Evolutionary conservation across 257 asterid genomes (phyloP).

Genomic region (Capsicum chinense): DNA sequence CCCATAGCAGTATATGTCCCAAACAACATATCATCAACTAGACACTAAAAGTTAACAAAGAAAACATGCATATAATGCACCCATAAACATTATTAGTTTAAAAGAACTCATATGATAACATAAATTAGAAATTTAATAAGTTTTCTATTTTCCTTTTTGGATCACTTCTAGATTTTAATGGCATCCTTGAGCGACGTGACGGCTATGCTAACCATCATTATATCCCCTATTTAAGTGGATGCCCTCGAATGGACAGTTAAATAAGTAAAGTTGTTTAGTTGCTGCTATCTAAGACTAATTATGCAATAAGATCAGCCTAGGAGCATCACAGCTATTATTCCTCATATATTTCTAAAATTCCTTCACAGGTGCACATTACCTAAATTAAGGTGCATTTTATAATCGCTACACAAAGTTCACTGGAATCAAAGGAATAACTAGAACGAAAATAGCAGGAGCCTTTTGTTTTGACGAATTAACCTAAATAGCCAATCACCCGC

Average conservation of each 20-base stretch:
- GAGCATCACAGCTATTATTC: not conserved
- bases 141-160: not conserved
- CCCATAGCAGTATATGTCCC: not conserved
- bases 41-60: not conserved
- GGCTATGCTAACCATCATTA: conserved; percentile 5
- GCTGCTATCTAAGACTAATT: not conserved
- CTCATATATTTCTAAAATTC: not conserved
- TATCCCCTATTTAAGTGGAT: not conserved
- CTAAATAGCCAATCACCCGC: no score
- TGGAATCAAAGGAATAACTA: not conserved
- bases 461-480: no score
- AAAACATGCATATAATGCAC: not conserved
- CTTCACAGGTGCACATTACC: not conserved
- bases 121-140: conserved; percentile 6
- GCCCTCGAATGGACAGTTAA: not conserved
- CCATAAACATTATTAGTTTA: not conserved
- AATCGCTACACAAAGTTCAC: conserved; percentile 3
- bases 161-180: not conserved
- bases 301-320: not conserved
- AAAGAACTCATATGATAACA: not conserved
- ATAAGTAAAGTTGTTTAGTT: not conserved
- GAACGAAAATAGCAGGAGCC: not conserved
- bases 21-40: not conserved
- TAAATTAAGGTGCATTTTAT: not conserved
- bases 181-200: not conserved